Base-by-base conservation (phyloP, 2,329 filamentous ascomycete species). In the Fusarium abutilonis region DNA sequence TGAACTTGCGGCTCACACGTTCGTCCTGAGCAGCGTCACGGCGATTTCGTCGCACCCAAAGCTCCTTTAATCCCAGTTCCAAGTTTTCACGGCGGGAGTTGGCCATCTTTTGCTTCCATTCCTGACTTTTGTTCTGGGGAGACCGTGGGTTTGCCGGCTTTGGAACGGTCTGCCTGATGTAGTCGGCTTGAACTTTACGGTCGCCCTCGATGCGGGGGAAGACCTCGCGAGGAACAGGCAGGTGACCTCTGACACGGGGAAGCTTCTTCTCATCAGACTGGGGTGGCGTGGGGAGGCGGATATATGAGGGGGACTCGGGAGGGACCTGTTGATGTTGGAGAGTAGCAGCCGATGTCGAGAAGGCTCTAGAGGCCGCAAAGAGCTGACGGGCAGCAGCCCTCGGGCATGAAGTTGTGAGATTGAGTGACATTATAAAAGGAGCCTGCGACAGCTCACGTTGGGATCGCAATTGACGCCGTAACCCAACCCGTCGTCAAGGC, bases 231-330 rank as follows among this genome's bases (percentile, higher is more conserved):
- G 95, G 94, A 0, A 92, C 82, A 9, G 95, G 95, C 0, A 99
- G 84, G 54, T 89, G 86, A 67, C 95, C 95, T 74, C 92, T 92
- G 31, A 92, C 75, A 9, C 77, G 76, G 2, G 76, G 71, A 3
- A 71, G 77, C 59, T 75, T 78, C 13, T 73, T 73, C 66, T 84
- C 80, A 29, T 85, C 82, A 46, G 89, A 86, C 74, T 97, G 92
- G n/a, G 87, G 84, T 44, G 90, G 85, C 67, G 83, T 82, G 43
- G 93, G 94, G 52, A 97, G 82, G 66, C 92, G 87, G 78, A 98
- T 90, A 80, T 90, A 98, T 64, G 86, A 85, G 42, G 95, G 94
- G 32, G 93, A 96, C 74, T 97, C 91, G 44, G 95, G 94, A 15
- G 89, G 89, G 63, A 93, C 90, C 42, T 80, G 79, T 57, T 86